Evolutionary conservation across 2,329 filamentous ascomycete species (phyloP).

Genomic region (Colletotrichum tabaci): DNA sequence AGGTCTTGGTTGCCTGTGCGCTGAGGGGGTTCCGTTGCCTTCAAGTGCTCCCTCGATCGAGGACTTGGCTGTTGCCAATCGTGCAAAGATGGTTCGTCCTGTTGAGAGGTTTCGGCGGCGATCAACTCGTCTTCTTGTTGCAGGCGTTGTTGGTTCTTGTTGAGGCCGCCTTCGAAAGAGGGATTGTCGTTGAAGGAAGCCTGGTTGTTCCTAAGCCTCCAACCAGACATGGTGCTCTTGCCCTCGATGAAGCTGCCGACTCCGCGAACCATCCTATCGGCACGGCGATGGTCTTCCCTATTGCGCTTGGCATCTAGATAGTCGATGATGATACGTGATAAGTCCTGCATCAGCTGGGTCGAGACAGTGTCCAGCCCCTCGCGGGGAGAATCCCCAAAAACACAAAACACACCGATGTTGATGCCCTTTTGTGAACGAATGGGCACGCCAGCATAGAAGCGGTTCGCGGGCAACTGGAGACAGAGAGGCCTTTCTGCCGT

Average conservation of each 20-base stretch:
- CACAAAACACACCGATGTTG: constrained; percentile 59
- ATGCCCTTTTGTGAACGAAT: constrained; percentile 57
- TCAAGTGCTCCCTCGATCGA: not conserved
- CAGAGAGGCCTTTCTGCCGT: constrained; percentile 49
- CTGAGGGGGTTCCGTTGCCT: too few relatives aligned
- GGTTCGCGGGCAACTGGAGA: constrained; percentile 43
- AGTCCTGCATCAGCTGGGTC: constrained; percentile 45
- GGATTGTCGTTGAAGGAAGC: constrained; percentile 33
- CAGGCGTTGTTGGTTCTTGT: constrained; percentile 39
- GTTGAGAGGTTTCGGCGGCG: constrained; percentile 50
- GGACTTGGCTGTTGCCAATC: not conserved
- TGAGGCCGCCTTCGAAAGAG: constrained; percentile 40
- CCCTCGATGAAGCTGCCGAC: constrained; percentile 55
- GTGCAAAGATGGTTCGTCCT: not conserved
- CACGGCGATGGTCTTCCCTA: constrained; percentile 48
- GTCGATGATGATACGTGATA: constrained; percentile 52
- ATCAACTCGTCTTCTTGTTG: constrained; percentile 44
- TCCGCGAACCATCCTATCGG: constrained; percentile 55
- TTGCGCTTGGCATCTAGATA: constrained; percentile 53
- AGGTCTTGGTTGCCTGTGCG: not conserved
- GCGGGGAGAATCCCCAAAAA: constrained; percentile 50
- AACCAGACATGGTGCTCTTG: constrained; percentile 48
- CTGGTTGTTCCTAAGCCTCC: constrained; percentile 35
- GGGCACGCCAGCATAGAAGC: constrained; percentile 60
- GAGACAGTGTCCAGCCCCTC: constrained; percentile 49